Base-by-base conservation (phyloP, 805 yeast species). In the Wickerhamiella australiensis region DNA sequence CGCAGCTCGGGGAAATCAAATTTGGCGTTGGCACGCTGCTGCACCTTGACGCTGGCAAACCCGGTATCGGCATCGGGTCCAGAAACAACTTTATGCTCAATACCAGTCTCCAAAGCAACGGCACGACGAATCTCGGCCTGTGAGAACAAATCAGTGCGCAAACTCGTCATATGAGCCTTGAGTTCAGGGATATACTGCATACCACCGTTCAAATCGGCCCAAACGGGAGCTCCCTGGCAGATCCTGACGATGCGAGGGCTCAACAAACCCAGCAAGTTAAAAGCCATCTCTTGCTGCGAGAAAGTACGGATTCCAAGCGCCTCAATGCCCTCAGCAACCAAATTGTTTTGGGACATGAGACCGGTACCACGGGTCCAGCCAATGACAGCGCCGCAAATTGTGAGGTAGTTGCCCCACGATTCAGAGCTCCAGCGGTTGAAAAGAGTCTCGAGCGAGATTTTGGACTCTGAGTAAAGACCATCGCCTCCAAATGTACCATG, bases 281-380 rank as follows among this genome's bases (percentile, higher is more conserved):
- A 92, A 42, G 98, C 96, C 99, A 92, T 92, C 73, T 92, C 99
- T 70, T 85, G 84, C 72, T 92, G 98, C 49, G 96, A 85, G 79
- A 90, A 92, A 41, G 99, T 92, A 72, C 97, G 84, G 45, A 92
- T 96, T 62, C 98, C 97, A 53, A 83, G 73, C 65, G 79, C 78
- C 72, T 92, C 99, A 63, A 92, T 85, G 59, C 96, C 96, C 71
- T 88, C 96, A 54, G 99, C 96, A 67, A 92, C 85, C 65, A 86
- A 82, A 73, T 92, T 92, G 77, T 92, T 92, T 60, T 82, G 96
- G 63, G 87, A 76, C 99, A 92, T 92, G 65, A 92, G 80, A 64
- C 99, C 99, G 53, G 99, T 92, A 69, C 99, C 99, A 77, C 99
- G 85, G 56, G 99, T 92, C 99, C 99, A 92, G 66, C 99, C 99